A percentile compares a stretch with the other conserved stretches of the same genome.
These are phyloP conservation scores for Drechslera avenae DNA, from an alignment of 2,329 filamentous ascomycete genomes.

Conservation along the genomic window DNA sequence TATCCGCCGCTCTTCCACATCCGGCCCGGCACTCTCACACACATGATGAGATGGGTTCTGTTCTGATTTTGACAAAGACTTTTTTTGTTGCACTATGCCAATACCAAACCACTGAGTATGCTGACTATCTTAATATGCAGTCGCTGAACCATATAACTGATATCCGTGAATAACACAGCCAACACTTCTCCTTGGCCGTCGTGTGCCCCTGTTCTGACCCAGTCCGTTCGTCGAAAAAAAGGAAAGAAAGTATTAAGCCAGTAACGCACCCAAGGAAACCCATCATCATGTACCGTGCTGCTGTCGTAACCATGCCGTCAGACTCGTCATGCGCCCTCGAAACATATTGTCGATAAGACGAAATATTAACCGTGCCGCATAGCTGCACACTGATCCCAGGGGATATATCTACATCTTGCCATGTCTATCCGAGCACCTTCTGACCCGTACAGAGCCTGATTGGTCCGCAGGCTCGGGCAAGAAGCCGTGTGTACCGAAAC, in stretches of 20 bases:
- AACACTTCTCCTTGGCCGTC: neutral
- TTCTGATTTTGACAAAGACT: neutral
- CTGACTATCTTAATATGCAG: conserved; percentile 18
- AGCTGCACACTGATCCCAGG: neutral
- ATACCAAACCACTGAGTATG: conserved; percentile 11
- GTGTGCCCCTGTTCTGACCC: conserved; percentile 3
- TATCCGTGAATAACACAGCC: neutral
- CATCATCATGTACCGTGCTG: neutral
- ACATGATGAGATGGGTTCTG: neutral
- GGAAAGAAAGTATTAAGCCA: neutral
- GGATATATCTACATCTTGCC: neutral
- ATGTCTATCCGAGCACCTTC: no score
- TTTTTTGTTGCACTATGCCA: conserved; percentile 6
- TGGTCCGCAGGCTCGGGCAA: no score
- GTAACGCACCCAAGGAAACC: conserved; percentile 1
- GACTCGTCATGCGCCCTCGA: neutral
- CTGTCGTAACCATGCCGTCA: neutral
- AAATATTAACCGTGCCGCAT: neutral
- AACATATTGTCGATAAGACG: neutral
- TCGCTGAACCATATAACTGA: conserved; percentile 10
- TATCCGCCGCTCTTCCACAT: conserved; percentile 1
- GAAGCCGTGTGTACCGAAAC: no score
- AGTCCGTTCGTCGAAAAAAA: neutral
- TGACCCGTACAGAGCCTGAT: neutral
- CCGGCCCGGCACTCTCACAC: neutral